Evolutionary conservation across 139 green algal species (phyloP).

Genomic region (Chlorella sorokiniana): DNA sequence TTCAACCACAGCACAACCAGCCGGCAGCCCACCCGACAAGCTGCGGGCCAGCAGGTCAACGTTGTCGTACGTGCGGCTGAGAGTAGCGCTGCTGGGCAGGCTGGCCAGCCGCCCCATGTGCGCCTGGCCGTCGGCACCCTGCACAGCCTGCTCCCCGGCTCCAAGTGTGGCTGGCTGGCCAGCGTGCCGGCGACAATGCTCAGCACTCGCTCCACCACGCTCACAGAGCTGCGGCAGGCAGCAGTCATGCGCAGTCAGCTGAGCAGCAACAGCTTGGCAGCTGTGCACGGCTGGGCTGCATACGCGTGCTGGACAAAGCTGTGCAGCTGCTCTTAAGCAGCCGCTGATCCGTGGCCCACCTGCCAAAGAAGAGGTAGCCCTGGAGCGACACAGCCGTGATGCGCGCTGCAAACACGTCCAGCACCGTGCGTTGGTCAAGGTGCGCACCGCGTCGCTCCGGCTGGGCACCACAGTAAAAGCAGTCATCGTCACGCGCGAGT

Average conservation of each 20-base stretch:
- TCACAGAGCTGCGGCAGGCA: slow-evolving; percentile 38
- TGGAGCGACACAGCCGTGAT: slow-evolving; percentile 59
- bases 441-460: slow-evolving; percentile 49
- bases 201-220: slow-evolving; percentile 58
- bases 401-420: slow-evolving; percentile 49
- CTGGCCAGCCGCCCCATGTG: not conserved
- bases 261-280: not conserved
- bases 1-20: not conserved
- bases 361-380: slow-evolving; percentile 88
- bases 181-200: slow-evolving; percentile 13
- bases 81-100: slow-evolving; percentile 5
- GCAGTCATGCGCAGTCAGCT: not conserved
- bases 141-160: not conserved
- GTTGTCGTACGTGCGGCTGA: slow-evolving; percentile 6
- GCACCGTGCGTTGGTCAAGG: slow-evolving; percentile 49
- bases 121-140: not conserved
- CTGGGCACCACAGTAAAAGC: slow-evolving; percentile 61
- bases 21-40: not conserved
- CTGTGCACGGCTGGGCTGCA: not conserved
- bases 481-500: slow-evolving; percentile 32
- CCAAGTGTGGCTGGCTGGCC: slow-evolving; percentile 16
- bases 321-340: too few relatives aligned
- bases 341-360: not conserved
- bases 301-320: too few relatives aligned
- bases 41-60: not conserved